Percentiles rank a stretch among this genome's conserved stretches.
Evolutionary conservation across 78 protist genomes (phyloP).

Genomic region (Neovahlkampfia damariscottae): DNA sequence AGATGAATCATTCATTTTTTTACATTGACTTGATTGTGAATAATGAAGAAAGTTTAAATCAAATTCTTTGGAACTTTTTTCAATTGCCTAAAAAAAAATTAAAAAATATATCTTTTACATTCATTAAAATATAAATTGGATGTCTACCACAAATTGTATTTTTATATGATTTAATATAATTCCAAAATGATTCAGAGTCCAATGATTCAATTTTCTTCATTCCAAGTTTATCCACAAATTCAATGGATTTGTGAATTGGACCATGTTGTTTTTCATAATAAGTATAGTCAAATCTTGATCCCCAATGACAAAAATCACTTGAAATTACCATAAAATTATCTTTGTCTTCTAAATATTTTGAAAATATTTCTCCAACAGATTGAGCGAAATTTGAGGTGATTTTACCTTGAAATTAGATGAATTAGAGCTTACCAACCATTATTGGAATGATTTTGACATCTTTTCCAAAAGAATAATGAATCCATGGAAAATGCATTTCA

Average conservation of each 20-base stretch:
- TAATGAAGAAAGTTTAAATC: constrained; percentile 16
- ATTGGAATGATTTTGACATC: neutral
- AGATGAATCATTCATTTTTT: constrained; percentile 9
- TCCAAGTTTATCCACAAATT: constrained; percentile 10
- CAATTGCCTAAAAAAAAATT: no score
- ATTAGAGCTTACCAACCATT: neutral
- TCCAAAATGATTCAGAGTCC: neutral
- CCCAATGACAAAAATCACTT: constrained; percentile 32
- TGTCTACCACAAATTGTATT: constrained; percentile 18
- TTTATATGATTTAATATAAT: neutral
- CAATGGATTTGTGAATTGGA: constrained; percentile 15
- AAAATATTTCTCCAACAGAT: constrained; percentile 4
- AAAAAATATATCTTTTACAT: no score
- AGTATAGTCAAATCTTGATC: constrained; percentile 11
- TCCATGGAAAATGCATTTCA: constrained; percentile 18
- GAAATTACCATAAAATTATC: constrained; percentile 5
- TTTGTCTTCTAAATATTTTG: constrained; percentile 11
- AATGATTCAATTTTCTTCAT: neutral
- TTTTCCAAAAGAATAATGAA: neutral
- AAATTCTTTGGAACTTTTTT: neutral
- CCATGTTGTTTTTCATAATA: neutral
- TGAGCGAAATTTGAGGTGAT: neutral
- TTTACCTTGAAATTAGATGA: no score
- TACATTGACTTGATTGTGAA: constrained; percentile 25
- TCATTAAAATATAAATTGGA: constrained; percentile 13